Evolutionary conservation across 1,284 basidiomycete genomes (phyloP), one percentile per base, ranked within the genome.

Genomic region (Ustilago xerochloae): DNA sequence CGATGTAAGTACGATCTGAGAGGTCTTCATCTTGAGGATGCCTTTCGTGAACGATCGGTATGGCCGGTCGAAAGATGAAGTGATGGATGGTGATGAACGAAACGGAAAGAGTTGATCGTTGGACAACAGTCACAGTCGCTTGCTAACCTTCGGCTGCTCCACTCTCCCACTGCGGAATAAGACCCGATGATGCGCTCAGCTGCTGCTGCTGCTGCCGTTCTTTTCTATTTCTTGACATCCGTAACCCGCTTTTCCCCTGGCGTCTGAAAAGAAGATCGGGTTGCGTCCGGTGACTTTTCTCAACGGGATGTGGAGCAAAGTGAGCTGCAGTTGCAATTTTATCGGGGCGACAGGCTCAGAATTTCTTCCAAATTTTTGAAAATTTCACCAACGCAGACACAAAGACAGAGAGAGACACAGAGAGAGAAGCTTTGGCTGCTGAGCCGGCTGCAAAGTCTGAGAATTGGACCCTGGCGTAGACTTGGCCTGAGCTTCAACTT

Each of bases 1-100:
- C 47, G 72, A 63, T 16, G 72, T 66, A 63, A 75, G 54, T 2
- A 75, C 52, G 63, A 70, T 63, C 29, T 69, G 66, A 24, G 72
- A 75, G 12, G 72, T 75, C 72, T 75, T 75, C 72, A 75, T 75
- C 39, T 36, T 63, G 59, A 15, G 41, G 10, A 13, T 3, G n/a
- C 32, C 32, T 51, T 45, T 51, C 26, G 18, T 24, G 3, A 16
- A 51, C 5, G 41, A 28, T 24, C 41, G 10, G 41, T 6, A 43
- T 24, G 41, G 26, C 22, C 15, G 22, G 20, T 18, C 28, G 26
- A 47, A 39, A n/a, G n/a, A n/a, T n/a, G 22, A 39, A 15, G 10
- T n/a, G 36, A 45, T 4, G 36, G 38, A 9, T 15, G 38, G 10
- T 41, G 35, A 33, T 48, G 48, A 15, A 24, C 18, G 20, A 24